A percentile compares a stretch with the other conserved stretches of the same genome.
These are phyloP conservation scores for Guadua angustifolia DNA, from an alignment of 176 grass and related monocot genomes.

Conservation along the genomic window DNA sequence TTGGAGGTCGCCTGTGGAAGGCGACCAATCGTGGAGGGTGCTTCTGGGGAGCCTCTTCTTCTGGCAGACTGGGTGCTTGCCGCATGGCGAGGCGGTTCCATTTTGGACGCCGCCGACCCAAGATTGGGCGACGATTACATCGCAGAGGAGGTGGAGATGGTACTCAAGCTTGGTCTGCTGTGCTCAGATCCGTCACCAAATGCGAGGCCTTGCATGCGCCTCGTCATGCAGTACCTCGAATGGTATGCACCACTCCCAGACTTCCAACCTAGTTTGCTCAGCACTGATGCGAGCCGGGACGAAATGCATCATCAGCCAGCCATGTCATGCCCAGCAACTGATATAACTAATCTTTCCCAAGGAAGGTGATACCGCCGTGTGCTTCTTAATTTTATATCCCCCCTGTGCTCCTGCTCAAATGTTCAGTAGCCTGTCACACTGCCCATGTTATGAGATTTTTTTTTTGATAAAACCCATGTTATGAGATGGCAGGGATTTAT, in stretches of 20 bases:
- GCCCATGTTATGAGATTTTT: no score
- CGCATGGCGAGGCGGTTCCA: slow-evolving; percentile 16
- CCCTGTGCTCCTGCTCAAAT: no score
- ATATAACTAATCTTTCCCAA: no score
- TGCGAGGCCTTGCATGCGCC: slow-evolving; percentile 8
- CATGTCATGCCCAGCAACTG: no score
- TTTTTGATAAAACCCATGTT: no score
- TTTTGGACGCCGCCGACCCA: background rate
- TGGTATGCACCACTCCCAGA: background rate
- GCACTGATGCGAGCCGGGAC: background rate
- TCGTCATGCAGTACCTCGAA: slow-evolving; percentile 17
- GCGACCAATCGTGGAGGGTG: background rate
- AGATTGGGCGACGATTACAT: background rate
- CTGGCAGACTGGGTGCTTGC: slow-evolving; percentile 5
- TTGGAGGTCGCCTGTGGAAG: slow-evolving; percentile 29
- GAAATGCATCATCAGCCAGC: no score
- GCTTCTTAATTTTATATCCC: no score
- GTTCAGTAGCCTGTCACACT: no score
- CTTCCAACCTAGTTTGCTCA: background rate
- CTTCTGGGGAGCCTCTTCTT: background rate
- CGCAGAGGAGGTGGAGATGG: background rate
- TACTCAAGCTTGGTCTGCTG: slow-evolving; percentile 30
- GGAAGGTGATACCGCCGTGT: no score
- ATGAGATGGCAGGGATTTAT: no score
- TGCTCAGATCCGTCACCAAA: slow-evolving; percentile 6